Evolutionary conservation across 2,329 filamentous ascomycete genomes (phyloP).

Genomic region (Exophiala dermatitidis): DNA sequence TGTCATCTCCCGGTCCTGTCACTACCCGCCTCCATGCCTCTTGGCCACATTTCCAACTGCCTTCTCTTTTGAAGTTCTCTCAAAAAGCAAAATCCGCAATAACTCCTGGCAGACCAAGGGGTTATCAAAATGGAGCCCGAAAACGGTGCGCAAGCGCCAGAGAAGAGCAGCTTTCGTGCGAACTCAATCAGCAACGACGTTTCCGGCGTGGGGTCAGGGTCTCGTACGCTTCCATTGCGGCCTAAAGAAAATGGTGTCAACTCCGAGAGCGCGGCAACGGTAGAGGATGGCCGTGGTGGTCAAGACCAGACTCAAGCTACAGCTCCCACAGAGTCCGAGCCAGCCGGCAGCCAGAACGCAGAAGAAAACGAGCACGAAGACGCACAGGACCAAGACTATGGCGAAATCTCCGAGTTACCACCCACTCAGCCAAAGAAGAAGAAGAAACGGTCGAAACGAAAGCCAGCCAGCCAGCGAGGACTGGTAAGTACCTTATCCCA

Average conservation of each 20-base stretch:
- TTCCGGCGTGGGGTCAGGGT: not conserved
- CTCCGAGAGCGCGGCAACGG: not conserved
- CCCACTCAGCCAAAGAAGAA: constrained; percentile 22
- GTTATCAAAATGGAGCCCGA: too few species aligned
- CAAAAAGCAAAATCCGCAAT: too few species aligned
- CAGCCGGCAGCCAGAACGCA: not conserved
- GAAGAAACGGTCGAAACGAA: constrained; percentile 33
- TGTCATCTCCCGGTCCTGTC: too few species aligned
- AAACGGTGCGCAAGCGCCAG: too few species aligned
- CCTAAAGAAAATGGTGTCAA: not conserved
- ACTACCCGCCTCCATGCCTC: too few species aligned
- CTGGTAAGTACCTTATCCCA: constrained; percentile 25
- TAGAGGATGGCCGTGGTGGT: too few species aligned
- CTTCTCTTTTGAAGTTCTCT: too few species aligned
- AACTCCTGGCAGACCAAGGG: too few species aligned
- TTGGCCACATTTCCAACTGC: too few species aligned
- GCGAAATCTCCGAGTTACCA: constrained; percentile 16
- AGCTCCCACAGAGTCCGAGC: not conserved
- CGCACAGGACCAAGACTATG: constrained; percentile 7
- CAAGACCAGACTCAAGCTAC: too few species aligned
- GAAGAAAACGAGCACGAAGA: constrained; percentile 1
- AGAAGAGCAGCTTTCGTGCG: too few species aligned
- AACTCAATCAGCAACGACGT: not conserved
- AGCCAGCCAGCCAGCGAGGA: constrained; percentile 37
- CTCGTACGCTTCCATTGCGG: not conserved